Conservation (phyloP, 2,329 filamentous ascomycete species). For the Orbilia javanica region DNA sequence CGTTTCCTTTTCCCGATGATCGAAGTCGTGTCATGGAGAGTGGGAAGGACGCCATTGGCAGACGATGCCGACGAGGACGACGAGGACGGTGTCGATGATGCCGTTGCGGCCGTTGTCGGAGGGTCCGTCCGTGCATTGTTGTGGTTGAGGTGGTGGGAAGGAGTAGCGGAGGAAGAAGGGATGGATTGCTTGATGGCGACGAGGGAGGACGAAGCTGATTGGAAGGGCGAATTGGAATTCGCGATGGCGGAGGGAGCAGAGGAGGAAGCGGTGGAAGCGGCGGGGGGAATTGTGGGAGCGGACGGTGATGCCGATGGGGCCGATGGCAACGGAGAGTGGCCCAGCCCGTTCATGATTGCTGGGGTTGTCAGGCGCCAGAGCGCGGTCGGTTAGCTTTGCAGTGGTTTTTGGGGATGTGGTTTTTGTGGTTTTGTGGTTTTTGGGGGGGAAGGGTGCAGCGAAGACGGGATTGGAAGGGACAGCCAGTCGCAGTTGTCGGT, state of each 20-base stretch:
- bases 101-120: not conserved
- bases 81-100: not conserved
- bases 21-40: conserved; percentile 43
- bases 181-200: conserved; percentile 14
- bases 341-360: conserved; percentile 57
- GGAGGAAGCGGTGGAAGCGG: not conserved
- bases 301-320: conserved; percentile 21
- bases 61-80: not conserved
- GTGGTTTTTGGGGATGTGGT: not conserved
- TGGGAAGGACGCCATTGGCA: conserved; percentile 36
- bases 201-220: conserved; percentile 12
- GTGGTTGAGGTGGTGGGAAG: not conserved
- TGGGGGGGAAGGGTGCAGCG: not conserved
- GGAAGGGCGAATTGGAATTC: conserved; percentile 4
- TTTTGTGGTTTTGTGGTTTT: not conserved
- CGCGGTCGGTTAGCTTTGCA: conserved; percentile 15
- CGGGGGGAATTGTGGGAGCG: conserved; percentile 25
- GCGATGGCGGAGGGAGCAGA: conserved; percentile 11
- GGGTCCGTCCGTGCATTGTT: conserved; percentile 4
- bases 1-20: conserved; percentile 55
- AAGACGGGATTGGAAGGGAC: not conserved
- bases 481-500: not conserved
- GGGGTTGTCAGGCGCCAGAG: conserved; percentile 30
- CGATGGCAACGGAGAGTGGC: conserved; percentile 15
- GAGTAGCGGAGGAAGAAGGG: conserved; percentile 20